phyloP scores from a whole-genome alignment of 257 asterid genomes.

The Scutellaria minor region DNA sequence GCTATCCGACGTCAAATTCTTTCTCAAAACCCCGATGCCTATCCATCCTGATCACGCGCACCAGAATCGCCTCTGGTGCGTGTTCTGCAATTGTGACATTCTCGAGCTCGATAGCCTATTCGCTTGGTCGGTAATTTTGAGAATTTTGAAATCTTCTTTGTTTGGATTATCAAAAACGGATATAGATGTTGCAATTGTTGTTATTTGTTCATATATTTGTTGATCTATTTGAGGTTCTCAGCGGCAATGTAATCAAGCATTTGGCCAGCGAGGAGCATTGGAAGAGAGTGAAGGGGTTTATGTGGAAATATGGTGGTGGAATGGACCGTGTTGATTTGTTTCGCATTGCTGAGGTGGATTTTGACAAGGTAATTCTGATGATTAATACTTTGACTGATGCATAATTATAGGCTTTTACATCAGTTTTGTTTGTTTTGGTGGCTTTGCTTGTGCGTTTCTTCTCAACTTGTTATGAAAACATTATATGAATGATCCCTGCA shows the following conservation, averaged over 20 bases:
- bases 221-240: constrained; percentile 40
- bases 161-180: not conserved
- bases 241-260: constrained; percentile 71
- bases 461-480: not conserved
- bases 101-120: constrained; percentile 60
- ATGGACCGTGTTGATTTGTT: constrained; percentile 60
- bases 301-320: constrained; percentile 82
- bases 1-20: constrained; percentile 56
- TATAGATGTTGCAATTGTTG: constrained; percentile 16
- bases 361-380: constrained; percentile 55
- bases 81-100: constrained; percentile 69
- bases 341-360: constrained; percentile 63
- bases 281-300: constrained; percentile 76
- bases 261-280: constrained; percentile 78
- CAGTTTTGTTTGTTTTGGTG: not conserved
- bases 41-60: constrained; percentile 63
- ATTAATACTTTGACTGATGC: not conserved
- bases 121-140: constrained; percentile 54
- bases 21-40: constrained; percentile 57
- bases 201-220: not conserved
- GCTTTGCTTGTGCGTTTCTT: not conserved
- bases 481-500: not conserved
- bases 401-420: not conserved
- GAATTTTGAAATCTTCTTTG: not conserved
- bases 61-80: constrained; percentile 71